Evolutionary conservation across 805 yeast species (phyloP), one percentile per base, ranked within the genome.

Genomic region (Candida sphagnicola): DNA sequence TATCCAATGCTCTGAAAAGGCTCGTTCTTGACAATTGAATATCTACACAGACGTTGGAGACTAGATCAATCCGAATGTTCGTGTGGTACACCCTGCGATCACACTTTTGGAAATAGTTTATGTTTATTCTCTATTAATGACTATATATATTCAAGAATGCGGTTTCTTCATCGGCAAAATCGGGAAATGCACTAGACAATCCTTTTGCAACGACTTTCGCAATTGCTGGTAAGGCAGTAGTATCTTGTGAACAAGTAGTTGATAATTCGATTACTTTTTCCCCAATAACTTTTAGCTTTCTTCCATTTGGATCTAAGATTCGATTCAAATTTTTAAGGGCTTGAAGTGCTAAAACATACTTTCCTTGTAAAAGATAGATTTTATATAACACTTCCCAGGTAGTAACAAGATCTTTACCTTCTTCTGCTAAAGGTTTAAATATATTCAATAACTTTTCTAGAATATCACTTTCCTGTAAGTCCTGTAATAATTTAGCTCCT

Each of bases 271-370:
- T 50, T 3, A 67, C 67, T 42, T 56, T 57, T 5, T 60, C 50
- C 2, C 52, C 62, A 30, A 63, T 54, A n/a, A 44, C 17, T 34
- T 49, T 54, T 29, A 38, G 33, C 17, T 46, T 51, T 17, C 40
- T 45, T 5, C 45, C 51, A 13, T 35, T 16, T 2, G 51, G 49
- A 37, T 66, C 71, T 18, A 55, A 50, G 4, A 64, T 50, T 34
- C 59, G 59, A 45, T 61, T 63, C 54, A 75, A 71, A 46, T 58
- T 72, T 46, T 65, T 66, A 41, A 70, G 44, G 2, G 75, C 66
- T 47, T 64, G 77, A 37, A 69, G 56, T 14, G 74, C 70, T 45
- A 74, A 59, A 5, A 71, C 68, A 41, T 64, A 74, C 47, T 72
- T 74, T 34, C 67, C 63, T 43, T 72, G 74, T 2, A 59, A 47